phyloP scores from a whole-genome alignment of 345 rosid species.

The Arabidopsis arenosa region DNA sequence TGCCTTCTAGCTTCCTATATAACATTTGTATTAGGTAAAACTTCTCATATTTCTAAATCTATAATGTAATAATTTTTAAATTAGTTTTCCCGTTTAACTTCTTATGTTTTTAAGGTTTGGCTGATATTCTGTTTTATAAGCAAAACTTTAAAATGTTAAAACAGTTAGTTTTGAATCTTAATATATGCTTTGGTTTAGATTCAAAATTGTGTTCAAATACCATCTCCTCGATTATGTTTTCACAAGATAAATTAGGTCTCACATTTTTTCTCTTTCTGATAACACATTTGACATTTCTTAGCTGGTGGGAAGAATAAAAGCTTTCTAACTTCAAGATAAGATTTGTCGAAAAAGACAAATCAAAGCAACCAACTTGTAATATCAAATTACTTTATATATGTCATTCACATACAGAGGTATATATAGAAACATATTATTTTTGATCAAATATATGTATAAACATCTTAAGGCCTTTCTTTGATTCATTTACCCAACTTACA shows the following conservation, averaged over 20 bases:
- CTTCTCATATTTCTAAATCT: conserved; percentile 11
- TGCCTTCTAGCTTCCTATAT: conserved; percentile 83
- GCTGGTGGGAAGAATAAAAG: conserved; percentile 23
- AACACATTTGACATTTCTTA: conserved; percentile 18
- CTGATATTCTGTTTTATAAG: too few relatives aligned
- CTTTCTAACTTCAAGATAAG: conserved; percentile 39
- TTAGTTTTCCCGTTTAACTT: too few relatives aligned
- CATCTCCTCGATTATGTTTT: neutral
- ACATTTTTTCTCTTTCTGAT: neutral
- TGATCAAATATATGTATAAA: too few relatives aligned
- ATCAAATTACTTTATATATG: neutral
- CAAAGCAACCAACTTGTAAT: conserved; percentile 34
- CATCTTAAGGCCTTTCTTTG: neutral
- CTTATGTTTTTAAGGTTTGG: too few relatives aligned
- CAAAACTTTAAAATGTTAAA: too few relatives aligned
- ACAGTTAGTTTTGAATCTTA: neutral
- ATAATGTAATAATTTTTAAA: neutral
- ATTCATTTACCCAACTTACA: neutral
- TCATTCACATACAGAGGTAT: neutral
- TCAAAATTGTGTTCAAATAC: neutral
- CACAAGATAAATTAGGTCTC: neutral
- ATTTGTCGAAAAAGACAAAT: conserved; percentile 32
- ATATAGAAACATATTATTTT: neutral
- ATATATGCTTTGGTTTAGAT: neutral
- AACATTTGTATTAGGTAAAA: neutral